phyloP scores from a whole-genome alignment of 495 filamentous ascomycete genomes.

The Friedmanniomyces simplex region DNA sequence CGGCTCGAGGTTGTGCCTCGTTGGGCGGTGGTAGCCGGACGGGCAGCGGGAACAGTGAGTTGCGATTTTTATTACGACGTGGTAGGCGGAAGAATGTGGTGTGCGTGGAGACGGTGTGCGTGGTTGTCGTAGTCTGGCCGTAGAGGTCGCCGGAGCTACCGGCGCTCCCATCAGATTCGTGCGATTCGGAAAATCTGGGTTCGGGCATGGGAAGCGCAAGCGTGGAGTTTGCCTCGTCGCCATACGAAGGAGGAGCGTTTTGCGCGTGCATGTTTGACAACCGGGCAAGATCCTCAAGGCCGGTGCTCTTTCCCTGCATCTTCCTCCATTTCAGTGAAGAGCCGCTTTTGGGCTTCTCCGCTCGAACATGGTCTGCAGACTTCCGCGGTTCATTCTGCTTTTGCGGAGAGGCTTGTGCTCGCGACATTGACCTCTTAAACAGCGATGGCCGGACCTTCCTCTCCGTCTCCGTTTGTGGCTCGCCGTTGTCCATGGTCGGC shows the following conservation, averaged over 20 bases:
- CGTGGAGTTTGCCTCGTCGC: conserved; percentile 55
- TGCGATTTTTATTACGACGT: conserved; percentile 70
- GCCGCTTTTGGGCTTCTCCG: conserved; percentile 18
- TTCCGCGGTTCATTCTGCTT: conserved; percentile 14
- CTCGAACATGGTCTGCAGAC: conserved; percentile 24
- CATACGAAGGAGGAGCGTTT: conserved; percentile 48
- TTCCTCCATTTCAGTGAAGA: conserved; percentile 23
- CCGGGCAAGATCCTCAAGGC: conserved; percentile 19
- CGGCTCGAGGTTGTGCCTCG: conserved; percentile 20
- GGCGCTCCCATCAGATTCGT: conserved; percentile 76
- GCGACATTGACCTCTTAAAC: conserved; percentile 14
- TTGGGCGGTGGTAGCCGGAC: conserved; percentile 40
- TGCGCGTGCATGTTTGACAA: conserved; percentile 25
- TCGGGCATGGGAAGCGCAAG: conserved; percentile 55
- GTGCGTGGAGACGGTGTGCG: conserved; percentile 51
- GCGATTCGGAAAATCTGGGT: conserved; percentile 71
- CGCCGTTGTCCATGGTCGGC: conserved; percentile 55
- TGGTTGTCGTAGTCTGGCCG: conserved; percentile 52
- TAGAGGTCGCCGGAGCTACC: conserved; percentile 69
- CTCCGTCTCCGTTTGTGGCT: conserved; percentile 33
- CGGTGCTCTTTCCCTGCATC: conserved; percentile 20
- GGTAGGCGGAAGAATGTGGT: conserved; percentile 72
- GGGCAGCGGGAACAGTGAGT: conserved; percentile 79
- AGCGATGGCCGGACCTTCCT: conserved; percentile 25
- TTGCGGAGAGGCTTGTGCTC: neutral